Conservation (phyloP, 2,329 filamentous ascomycete species). For the Cryphonectria japonica region DNA sequence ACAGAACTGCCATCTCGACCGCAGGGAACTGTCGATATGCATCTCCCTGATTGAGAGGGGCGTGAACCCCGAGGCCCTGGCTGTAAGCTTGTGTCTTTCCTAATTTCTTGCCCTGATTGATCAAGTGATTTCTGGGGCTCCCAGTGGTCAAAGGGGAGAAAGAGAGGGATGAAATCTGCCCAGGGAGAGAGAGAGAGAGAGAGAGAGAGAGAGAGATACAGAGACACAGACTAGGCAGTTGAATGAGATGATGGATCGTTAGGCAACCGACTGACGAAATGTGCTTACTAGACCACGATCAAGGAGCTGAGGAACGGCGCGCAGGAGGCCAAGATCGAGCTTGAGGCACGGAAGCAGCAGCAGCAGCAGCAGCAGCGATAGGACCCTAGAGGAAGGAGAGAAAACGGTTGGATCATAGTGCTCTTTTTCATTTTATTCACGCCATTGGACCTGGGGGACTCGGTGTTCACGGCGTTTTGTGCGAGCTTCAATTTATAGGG, state of each 20-base stretch:
- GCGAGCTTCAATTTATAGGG: neutral
- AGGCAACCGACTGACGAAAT: neutral
- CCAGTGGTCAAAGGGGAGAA: neutral
- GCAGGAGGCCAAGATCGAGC: constrained; percentile 51
- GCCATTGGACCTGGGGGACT: neutral
- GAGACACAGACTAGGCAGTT: neutral
- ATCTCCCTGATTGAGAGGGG: constrained; percentile 97
- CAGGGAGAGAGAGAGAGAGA: neutral
- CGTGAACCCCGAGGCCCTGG: constrained; percentile 91
- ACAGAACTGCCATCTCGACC: constrained; percentile 92
- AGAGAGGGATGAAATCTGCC: neutral
- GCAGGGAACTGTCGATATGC: constrained; percentile 89
- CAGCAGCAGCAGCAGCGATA: constrained; percentile 30
- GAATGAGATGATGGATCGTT: neutral
- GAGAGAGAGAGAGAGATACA: neutral
- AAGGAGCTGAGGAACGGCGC: constrained; percentile 63
- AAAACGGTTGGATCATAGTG: neutral
- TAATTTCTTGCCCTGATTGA: neutral
- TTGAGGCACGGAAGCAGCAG: constrained; percentile 37
- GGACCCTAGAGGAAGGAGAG: neutral
- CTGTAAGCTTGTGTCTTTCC: constrained; percentile 61
- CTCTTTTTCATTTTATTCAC: neutral
- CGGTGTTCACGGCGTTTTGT: constrained; percentile 2
- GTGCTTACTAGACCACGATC: constrained; percentile 54
- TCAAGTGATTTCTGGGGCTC: neutral